Base-by-base conservation (phyloP, 345 rosid genomes). In the Gossypium raimondii region DNA sequence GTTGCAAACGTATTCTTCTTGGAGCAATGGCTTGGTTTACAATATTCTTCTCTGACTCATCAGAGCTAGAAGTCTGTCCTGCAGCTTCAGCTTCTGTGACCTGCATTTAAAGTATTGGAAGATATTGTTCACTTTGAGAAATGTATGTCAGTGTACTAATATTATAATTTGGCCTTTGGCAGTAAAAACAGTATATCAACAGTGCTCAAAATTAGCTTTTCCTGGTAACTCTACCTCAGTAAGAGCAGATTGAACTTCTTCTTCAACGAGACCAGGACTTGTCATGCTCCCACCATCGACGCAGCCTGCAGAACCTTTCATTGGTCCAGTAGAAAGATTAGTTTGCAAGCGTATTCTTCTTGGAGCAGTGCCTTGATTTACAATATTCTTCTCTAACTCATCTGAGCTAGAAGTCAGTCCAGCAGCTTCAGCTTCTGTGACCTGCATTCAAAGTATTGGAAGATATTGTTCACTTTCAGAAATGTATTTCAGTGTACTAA, bases 311-410 rank as follows among this genome's bases (percentile, higher is more conserved):
- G 58, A 61, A 12, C 41, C 67, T 78, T n/a, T 34, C 67, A 63
- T 27, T 66, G 24, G 68, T 2, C 52, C 67, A 17, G 60, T 27
- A 60, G 67, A 38, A n/a, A 0, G 17, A 50, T 70, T 72, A 27
- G 52, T 58, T 77, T 78, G 89, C 78, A 94, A 73, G 16, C 76
- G 89, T 74, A 90, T 70, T 82, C 94, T 88, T 79, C 92, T 85
- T 43, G 81, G 78, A 78, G 94, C 94, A 72, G 84, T 90, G 60
- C 93, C 96, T 73, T 88, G 94, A 75, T n/a, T 2, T 38, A 9
- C 59, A 20, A 78, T 43, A 65, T 65, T 34, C 41, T 56, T 56
- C 25, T 56, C 60, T 24, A 4, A 57, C 62, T 57, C 62, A 20
- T 57, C 62, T 10, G 62, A 22, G 16, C 29, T 57, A 57, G 62